Base-by-base conservation (phyloP, 2,329 filamentous ascomycete species). In the Curvularia eragrostidis region DNA sequence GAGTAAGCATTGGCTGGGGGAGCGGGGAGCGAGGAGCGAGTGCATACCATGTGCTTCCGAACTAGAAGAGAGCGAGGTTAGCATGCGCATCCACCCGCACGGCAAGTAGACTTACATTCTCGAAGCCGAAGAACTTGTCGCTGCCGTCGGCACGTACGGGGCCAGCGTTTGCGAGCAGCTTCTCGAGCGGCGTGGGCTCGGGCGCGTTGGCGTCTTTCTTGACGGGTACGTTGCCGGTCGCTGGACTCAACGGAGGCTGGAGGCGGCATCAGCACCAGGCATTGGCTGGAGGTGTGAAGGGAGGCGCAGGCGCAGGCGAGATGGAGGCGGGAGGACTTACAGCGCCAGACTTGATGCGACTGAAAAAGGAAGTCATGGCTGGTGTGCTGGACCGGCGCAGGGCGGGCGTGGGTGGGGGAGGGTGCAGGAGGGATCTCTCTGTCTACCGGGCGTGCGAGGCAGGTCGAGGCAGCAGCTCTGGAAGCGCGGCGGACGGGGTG, bases 121-220 rank as follows among this genome's bases (percentile, higher is more conserved):
- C 95, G 76, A 98, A 89, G 15, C 95, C 95, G 80, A 96, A 98
- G 81, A 97, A 99, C 81, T 97, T 96, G 81, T 98, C 95, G 75
- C 91, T 97, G 52, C 95, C 95, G 78, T 98, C 93, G 66, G 85
- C 83, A 71, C 92, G 88, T 66, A 96, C 80, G 2, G 93, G 88
- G 3, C 93, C 93, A 58, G 91, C 88, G 76, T 93, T 90, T 77
- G 91, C 89, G 30, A 99, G 84, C 83, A 96, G 90, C 82, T 92
- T 87, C 78, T 89, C 86, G 32, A 89, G 75, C 41, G 85, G 84
- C 44, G 85, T 87, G 53, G 82, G 80, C 64, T 82, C 80, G 32
- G 81, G 82, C 65, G 82, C 81, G 73, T 84, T 82, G 58, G 81
- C 78, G 66, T 89, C 86, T 71, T 86, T 87, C 78, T 87, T 89